phyloP scores from a whole-genome alignment of 495 filamentous ascomycete genomes.

The Hypoxylon lienhwacheense region DNA sequence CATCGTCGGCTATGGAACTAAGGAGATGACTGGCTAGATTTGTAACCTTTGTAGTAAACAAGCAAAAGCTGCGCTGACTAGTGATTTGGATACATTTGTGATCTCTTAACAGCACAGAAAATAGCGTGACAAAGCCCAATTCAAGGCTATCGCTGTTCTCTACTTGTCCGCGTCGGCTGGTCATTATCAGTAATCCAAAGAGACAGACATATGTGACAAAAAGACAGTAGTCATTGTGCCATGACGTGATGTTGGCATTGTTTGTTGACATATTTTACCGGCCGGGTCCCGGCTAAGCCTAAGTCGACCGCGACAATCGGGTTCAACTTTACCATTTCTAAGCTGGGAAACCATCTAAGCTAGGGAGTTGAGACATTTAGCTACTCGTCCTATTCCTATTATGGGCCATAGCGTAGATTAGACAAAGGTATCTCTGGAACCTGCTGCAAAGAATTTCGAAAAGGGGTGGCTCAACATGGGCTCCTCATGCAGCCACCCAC shows the following conservation, averaged over 20 bases:
- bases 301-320: conserved; percentile 17
- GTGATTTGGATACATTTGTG: too few species aligned
- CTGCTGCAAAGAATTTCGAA: conserved; percentile 29
- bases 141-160: background rate
- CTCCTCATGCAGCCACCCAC: conserved; percentile 33
- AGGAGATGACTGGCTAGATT: too few species aligned
- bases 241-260: conserved; percentile 17
- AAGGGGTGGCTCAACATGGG: conserved; percentile 32
- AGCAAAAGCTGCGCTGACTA: too few species aligned
- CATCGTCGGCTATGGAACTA: too few species aligned
- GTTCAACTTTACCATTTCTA: conserved; percentile 1
- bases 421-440: conserved; percentile 14
- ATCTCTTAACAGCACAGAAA: too few species aligned
- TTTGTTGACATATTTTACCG: conserved; percentile 18
- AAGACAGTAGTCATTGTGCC: background rate
- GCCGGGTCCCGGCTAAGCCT: conserved; percentile 2
- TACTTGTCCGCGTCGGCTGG: background rate
- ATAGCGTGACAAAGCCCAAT: too few species aligned
- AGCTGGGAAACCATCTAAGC: background rate
- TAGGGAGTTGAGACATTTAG: conserved; percentile 16
- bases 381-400: conserved; percentile 7
- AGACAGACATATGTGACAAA: conserved; percentile 4
- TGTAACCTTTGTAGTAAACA: too few species aligned
- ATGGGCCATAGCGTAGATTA: conserved; percentile 7
- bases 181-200: background rate